Base-by-base conservation (phyloP, 2,329 filamentous ascomycete genomes). In the Colletotrichum lentis region DNA sequence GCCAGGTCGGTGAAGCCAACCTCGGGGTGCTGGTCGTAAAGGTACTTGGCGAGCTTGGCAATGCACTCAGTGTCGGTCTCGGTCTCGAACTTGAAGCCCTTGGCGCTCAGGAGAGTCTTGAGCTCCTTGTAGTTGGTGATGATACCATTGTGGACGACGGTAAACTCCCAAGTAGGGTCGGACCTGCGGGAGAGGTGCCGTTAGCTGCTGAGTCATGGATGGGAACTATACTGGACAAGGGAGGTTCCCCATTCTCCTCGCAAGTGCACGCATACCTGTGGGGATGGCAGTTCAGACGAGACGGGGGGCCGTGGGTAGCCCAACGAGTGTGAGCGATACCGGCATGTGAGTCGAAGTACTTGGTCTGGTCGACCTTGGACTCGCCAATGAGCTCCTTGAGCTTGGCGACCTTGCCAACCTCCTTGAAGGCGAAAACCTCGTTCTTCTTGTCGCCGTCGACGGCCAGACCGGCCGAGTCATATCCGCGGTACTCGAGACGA, bases 51-150 rank as follows among this genome's bases (percentile, higher is more conserved):
- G 73, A 99, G 90, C 87, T 98, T 99, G 73, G 96, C 96, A 81
- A 99, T 99, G 82, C 95, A 97, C 85, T 99, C 96, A 61, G 96
- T 99, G 78, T 99, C 96, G 73, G 96, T 99, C 83, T 99, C 95
- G 60, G 96, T 99, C 90, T 99, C 96, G 80, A 99, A 99, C 78
- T 90, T 91, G 90, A 97, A 97, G 78, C 96, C 96, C 88, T 98
- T 99, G 86, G 87, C 87, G 83, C 91, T 88, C 74, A 99, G 88
- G 72, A 99, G 90, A 71, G 91, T 93, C 89, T 95, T 97, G 76
- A 99, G 85, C 84, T 99, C 96, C 88, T 99, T 99, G 89, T 99
- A 99, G 88, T 99, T 99, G 85, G 96, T 99, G 83, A 99, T 99
- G 87, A 99, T 99, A 78, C 96, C 96, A 83, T 99, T 99, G 91